phyloP scores from a whole-genome alignment of 345 rosid species.

The Nephelium lappaceum region DNA sequence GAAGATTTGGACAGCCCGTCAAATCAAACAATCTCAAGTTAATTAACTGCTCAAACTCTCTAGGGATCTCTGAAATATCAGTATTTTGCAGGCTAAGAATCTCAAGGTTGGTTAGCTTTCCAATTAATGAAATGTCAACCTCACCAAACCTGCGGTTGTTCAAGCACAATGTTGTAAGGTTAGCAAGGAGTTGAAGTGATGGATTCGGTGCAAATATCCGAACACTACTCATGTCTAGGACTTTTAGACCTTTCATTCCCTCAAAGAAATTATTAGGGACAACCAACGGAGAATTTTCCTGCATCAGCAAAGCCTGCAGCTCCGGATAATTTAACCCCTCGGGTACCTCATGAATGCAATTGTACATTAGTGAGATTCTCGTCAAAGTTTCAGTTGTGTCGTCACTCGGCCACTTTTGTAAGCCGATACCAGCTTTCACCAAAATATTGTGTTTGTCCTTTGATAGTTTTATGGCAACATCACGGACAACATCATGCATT shows the following conservation, averaged over 20 bases:
- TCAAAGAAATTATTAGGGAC: neutral
- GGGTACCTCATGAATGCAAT: neutral
- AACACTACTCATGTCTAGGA: neutral
- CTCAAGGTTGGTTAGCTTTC: neutral
- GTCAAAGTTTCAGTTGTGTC: neutral
- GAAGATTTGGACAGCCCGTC: neutral
- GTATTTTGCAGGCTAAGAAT: neutral
- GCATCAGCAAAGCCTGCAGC: neutral
- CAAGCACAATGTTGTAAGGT: neutral
- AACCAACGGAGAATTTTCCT: neutral
- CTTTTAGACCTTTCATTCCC: neutral
- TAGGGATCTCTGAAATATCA: neutral
- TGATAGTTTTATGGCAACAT: neutral
- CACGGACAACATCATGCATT: neutral
- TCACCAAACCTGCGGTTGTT: neutral
- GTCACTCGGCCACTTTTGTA: neutral
- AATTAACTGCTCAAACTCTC: neutral
- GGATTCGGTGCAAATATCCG: neutral
- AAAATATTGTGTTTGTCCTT: neutral
- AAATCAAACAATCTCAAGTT: neutral
- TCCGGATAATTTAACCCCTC: neutral
- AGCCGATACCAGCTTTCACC: neutral
- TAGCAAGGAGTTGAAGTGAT: neutral
- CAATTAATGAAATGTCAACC: neutral
- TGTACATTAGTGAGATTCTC: neutral